These are phyloP conservation scores for Ogataea nakhonphanomensis DNA, from an alignment of 805 yeast genomes.

Conservation along the genomic window DNA sequence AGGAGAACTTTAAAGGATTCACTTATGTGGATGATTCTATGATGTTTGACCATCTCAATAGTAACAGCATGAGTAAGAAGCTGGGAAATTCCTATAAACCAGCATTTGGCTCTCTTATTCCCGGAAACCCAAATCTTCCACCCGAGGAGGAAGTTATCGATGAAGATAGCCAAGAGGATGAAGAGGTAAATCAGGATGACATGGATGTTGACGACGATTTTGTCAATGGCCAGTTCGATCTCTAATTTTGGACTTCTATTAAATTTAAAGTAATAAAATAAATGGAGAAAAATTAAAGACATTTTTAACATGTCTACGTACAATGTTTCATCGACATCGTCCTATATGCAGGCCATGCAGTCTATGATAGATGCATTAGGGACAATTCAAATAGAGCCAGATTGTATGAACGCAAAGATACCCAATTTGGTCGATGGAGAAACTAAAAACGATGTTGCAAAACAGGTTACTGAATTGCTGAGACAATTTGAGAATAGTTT, in stretches of 20 bases:
- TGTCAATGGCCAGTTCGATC: slow-evolving; percentile 86
- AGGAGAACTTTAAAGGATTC: slow-evolving; percentile 94
- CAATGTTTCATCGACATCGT: slow-evolving; percentile 62
- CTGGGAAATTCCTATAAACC: slow-evolving; percentile 39
- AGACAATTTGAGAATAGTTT: slow-evolving; percentile 30
- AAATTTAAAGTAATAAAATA: neutral
- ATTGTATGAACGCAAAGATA: slow-evolving; percentile 18
- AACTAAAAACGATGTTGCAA: slow-evolving; percentile 26
- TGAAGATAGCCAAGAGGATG: slow-evolving; percentile 51
- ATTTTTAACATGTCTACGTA: slow-evolving; percentile 44
- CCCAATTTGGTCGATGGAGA: slow-evolving; percentile 35
- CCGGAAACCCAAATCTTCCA: slow-evolving; percentile 75
- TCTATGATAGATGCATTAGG: slow-evolving; percentile 54
- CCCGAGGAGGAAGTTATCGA: slow-evolving; percentile 83
- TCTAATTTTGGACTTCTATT: slow-evolving; percentile 33
- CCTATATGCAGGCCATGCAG: slow-evolving; percentile 77
- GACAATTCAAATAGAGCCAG: slow-evolving; percentile 29
- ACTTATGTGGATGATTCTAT: slow-evolving; percentile 94
- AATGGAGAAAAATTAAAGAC: slow-evolving; percentile 3
- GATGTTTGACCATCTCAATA: slow-evolving; percentile 74
- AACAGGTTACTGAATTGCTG: slow-evolving; percentile 25
- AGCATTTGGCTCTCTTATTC: slow-evolving; percentile 64
- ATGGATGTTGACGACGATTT: slow-evolving; percentile 65
- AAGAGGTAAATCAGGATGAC: slow-evolving; percentile 43
- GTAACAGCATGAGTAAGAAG: slow-evolving; percentile 34